Evolutionary conservation across 1,139 yeast genomes (phyloP), one percentile per base, ranked within the genome.

Genomic region (Candida tetrigidarum): DNA sequence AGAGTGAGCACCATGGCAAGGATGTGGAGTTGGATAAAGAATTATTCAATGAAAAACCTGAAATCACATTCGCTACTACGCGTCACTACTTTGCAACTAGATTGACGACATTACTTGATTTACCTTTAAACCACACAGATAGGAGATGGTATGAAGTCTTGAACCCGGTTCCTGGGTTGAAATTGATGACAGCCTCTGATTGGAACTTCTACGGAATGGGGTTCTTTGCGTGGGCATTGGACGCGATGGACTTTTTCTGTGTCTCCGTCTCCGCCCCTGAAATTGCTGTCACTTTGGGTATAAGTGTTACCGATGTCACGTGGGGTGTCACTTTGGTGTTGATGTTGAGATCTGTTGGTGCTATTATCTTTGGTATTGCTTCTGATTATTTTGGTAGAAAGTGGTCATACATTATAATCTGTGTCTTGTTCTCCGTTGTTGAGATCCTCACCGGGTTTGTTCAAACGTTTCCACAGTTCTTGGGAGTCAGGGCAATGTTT

Each of bases 311-410:
- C 28, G 78, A 79, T 42, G 73, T 86, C 50, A 81, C 92, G 4
- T 86, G 93, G 91, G 93, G 92, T 49, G 82, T 86, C 51, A 86
- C 95, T 0, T 69, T 86, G 46, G 95, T 86, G 37, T 75, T 86
- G 46, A 85, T 87, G 92, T 70, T 86, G 52, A 76, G 95, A 55
- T 82, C 91, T 3, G 81, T 84, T n/a, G 95, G 95, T 44, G 91
- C 93, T 11, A 62, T 84, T 27, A 67, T 83, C 27, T 86, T 86
- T 57, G 95, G 95, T 37, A 68, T 78, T 44, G 63, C 79, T 28
- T 81, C 86, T 47, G 96, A 87, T 63, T 67, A 75, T 54, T 84
- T 77, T 58, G 95, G 95, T 28, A 73, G 93, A 57, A 85, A 84
- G 58, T 82, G 83, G 80, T 89, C 93, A 1, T 77, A 81, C 50